Base-by-base conservation (phyloP, 352 stramenopile species). In the Blastocystis sp. region DNA sequence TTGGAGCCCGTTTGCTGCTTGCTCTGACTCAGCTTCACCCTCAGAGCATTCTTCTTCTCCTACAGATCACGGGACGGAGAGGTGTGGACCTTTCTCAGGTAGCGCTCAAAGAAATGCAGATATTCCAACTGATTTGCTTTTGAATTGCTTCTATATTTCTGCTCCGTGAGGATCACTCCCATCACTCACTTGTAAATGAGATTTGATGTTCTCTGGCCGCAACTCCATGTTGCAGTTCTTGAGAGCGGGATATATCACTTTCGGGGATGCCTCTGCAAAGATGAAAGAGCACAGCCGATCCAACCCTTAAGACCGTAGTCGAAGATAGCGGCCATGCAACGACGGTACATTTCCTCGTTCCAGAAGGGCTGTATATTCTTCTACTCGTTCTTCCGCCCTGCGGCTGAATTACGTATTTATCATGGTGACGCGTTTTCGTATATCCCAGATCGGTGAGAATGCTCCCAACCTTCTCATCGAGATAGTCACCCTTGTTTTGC, bases 311-410 rank as follows among this genome's bases (percentile, higher is more conserved):
- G 52, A 48, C 74, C 74, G 69, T 57, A 84, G 69, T 84, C 74
- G 43, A 84, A 84, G 57, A 84, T 84, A 68, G 48, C 38, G 24
- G 74, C 74, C 74, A 84, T 84, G 48, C 74, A 84, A 38, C 74
- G 45, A n/a, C 74, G 74, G 57, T 84, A 59, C 74, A 84, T 84
- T 43, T 84, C 74, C 66, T 84, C 74, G 40, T 68, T 84, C 74
- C 74, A 84, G 57, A 84, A 84, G n/a, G 74, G 74, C 54, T 84
- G 74, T n/a, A 84, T 84, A 45, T 84, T 84, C n/a, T 84, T 84
- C 74, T 84, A 68, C 11, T 48, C 65, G 4, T 59, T 3, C 42
- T 48, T 2, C 68, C 11, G 10, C 24, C n/a, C n/a, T 60, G n/a
- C 48, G 17, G 10, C 14, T 14, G 17, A 66, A 42, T 42, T 68